Base-by-base conservation (phyloP, 306 rosid genomes). In the Prunus mongolica region DNA sequence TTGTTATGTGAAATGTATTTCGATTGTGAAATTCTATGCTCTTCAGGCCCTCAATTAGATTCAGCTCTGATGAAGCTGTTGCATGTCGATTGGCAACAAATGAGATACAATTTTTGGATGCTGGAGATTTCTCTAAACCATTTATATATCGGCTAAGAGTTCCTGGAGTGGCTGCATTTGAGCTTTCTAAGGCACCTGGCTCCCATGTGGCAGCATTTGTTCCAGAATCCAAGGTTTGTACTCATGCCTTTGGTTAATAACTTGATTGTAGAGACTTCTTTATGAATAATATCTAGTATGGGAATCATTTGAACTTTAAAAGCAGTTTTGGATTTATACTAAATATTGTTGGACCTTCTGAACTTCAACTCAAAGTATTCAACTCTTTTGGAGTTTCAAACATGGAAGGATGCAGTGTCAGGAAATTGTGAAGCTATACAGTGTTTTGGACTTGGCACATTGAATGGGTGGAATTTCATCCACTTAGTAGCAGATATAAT, bases 161-260 rank as follows among this genome's bases (percentile, higher is more conserved):
- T 78, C 95, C 82, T 8, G 93, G 97, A 64, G 89, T 94, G 77
- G 79, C 93, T 80, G 93, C 92, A 32, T 46, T 86, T 47, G 95
- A 91, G 84, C 96, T 94, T 82, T 87, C 98, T n/a, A 87, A 79
- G 81, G 27, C 82, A 45, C 96, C 96, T 67, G 97, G 91, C 46
- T 84, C 97, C 78, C 91, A 90, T 83, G 87, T 92, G 65, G 98
- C 98, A 34, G 92, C 92, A 63, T 94, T 82, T 88, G 90, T 94
- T 80, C 97, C 97, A 19, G 97, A 91, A 82, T 82, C 98, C 67
- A 91, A 91, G 96, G 97, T 94, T 71, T 78, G 76, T 51, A 28
- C 65, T 66, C 64, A 19, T 30, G 22, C 65, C 44, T 45, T 57
- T 38, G 22, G 55, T 57, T 4, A 4, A 61, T 27, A 12, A 27